phyloP scores from a whole-genome alignment of 257 asterid genomes.

The Primulina eburnea region DNA sequence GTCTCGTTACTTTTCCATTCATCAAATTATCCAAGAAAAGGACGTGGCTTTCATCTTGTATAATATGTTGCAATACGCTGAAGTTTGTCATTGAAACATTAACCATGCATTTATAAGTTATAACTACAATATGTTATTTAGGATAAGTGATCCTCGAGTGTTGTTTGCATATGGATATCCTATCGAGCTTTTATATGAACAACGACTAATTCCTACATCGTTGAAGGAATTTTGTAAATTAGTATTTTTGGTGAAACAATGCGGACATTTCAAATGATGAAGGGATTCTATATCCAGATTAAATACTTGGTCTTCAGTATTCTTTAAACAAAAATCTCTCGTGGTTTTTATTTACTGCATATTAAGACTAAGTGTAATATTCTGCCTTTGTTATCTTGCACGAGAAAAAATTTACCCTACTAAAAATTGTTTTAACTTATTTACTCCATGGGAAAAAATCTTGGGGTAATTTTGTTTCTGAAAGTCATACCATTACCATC shows the following conservation, averaged over 20 bases:
- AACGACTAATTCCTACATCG: neutral
- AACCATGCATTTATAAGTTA: too few species aligned
- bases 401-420: too few species aligned
- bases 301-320: too few species aligned
- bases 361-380: too few species aligned
- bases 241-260: neutral
- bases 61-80: too few species aligned
- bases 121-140: too few species aligned
- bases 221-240: neutral
- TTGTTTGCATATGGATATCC: too few species aligned
- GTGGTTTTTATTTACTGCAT: too few species aligned
- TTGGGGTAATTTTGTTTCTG: neutral
- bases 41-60: neutral
- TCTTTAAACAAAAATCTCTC: too few species aligned
- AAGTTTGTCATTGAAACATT: too few species aligned
- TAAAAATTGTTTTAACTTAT: neutral
- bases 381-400: too few species aligned
- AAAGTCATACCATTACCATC: constrained; percentile 6
- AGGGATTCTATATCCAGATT: neutral
- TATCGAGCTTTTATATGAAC: neutral
- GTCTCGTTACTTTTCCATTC: neutral
- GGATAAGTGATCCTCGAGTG: neutral
- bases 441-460: neutral
- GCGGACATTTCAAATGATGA: neutral
- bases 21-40: neutral